Conservation (phyloP, 305 asterid genomes). For the Solanum hybrid region DNA sequence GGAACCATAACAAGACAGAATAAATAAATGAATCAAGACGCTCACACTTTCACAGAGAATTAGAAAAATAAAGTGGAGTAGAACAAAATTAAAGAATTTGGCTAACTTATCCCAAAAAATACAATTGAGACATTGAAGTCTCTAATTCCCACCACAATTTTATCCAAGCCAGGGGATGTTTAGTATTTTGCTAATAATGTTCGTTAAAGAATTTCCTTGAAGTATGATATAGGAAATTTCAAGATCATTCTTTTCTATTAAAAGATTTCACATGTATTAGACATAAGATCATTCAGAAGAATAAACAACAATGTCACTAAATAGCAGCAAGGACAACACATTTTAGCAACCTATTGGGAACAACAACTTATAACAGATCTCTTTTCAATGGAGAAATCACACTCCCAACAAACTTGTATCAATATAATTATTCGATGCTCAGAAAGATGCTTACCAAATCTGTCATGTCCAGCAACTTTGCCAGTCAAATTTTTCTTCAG, state of each 20-base stretch:
- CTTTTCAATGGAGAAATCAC: neutral
- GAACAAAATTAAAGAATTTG: neutral
- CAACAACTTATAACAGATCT: neutral
- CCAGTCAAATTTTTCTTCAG: too few species aligned
- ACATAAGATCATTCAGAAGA: neutral
- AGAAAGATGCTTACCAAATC: neutral
- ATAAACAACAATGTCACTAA: neutral
- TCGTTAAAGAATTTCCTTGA: too few species aligned
- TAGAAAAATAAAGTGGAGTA: neutral
- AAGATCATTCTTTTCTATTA: too few species aligned
- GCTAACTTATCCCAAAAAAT: neutral
- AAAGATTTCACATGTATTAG: neutral
- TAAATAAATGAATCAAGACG: neutral
- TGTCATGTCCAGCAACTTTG: too few species aligned
- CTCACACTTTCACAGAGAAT: neutral
- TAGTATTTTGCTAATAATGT: too few species aligned
- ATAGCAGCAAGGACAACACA: neutral
- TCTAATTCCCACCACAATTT: too few species aligned
- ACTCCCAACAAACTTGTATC: neutral
- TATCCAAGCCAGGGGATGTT: too few species aligned
- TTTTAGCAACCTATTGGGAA: neutral
- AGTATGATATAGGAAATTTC: too few species aligned
- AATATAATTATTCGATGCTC: neutral
- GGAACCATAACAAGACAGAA: neutral
- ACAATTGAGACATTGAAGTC: too few species aligned